Evolutionary conservation across 257 asterid genomes (phyloP).

Genomic region (Gentiana straminea): DNA sequence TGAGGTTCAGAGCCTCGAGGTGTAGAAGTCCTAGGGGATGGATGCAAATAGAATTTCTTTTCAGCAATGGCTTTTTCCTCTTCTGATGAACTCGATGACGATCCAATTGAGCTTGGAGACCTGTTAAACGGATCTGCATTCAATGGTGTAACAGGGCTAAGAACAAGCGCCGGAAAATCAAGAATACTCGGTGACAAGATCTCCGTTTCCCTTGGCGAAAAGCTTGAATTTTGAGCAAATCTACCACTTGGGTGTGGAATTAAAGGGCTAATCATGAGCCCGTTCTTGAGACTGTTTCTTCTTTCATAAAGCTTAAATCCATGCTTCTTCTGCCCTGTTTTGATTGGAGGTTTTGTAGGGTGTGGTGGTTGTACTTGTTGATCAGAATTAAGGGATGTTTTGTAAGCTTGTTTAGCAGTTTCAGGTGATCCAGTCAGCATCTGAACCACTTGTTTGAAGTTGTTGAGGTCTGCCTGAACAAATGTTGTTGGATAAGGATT

Average conservation of each 20-base stretch:
- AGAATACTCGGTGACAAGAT: slow-evolving; percentile 83
- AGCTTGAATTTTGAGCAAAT: slow-evolving; percentile 18
- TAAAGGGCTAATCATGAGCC: slow-evolving; percentile 72
- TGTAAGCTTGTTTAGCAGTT: slow-evolving; percentile 31
- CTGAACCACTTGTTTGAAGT: slow-evolving; percentile 92
- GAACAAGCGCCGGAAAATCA: slow-evolving; percentile 71
- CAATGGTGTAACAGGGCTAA: slow-evolving; percentile 81
- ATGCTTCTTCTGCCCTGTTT: slow-evolving; percentile 56
- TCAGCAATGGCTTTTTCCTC: slow-evolving; percentile 83
- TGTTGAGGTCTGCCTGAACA: slow-evolving; percentile 73
- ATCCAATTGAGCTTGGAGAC: slow-evolving; percentile 22
- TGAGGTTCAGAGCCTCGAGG: slow-evolving; percentile 44
- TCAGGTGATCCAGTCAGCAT: slow-evolving; percentile 83
- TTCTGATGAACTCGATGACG: slow-evolving; percentile 18
- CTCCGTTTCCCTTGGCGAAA: slow-evolving; percentile 52
- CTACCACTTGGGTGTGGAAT: slow-evolving; percentile 30
- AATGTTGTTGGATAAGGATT: slow-evolving; percentile 82
- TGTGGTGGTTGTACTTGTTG: slow-evolving; percentile 19
- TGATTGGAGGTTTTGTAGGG: slow-evolving; percentile 48
- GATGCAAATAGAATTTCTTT: slow-evolving; percentile 79
- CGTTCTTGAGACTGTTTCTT: slow-evolving; percentile 65
- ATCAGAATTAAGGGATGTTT: slow-evolving; percentile 18
- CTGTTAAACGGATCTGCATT: slow-evolving; percentile 32
- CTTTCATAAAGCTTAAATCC: slow-evolving; percentile 86
- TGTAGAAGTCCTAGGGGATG: slow-evolving; percentile 43